These are phyloP conservation scores for Bretschneidera sinensis DNA, from an alignment of 345 rosid genomes.

Conservation along the genomic window DNA sequence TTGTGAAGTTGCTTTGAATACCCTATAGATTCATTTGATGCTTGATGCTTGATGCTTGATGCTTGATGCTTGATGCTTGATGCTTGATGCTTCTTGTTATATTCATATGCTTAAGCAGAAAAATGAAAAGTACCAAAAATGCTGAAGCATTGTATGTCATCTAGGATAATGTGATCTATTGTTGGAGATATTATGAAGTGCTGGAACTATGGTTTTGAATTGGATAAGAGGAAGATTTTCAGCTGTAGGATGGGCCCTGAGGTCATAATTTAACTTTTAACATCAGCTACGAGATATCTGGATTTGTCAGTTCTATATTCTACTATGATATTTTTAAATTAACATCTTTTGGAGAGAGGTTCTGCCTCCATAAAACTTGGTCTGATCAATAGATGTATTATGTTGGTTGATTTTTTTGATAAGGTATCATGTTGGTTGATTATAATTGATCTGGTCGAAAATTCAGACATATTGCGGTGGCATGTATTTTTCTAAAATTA, in stretches of 20 bases:
- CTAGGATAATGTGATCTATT: neutral
- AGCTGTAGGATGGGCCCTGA: neutral
- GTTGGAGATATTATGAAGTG: neutral
- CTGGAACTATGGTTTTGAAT: neutral
- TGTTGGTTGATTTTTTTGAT: too few species aligned
- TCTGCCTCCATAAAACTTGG: neutral
- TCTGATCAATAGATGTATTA: neutral
- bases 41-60: too few species aligned
- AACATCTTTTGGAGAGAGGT: neutral
- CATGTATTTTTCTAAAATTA: neutral
- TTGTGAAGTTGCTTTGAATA: neutral
- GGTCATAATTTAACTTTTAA: neutral
- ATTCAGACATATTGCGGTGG: neutral
- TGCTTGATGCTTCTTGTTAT: too few species aligned
- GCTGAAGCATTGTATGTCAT: neutral
- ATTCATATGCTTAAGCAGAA: too few species aligned
- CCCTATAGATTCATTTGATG: neutral
- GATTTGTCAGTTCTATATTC: neutral
- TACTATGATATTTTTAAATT: too few species aligned
- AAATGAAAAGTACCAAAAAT: too few species aligned
- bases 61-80: too few species aligned
- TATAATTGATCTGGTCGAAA: neutral
- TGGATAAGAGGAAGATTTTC: neutral
- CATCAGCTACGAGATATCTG: neutral
- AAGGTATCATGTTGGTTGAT: neutral